Evolutionary conservation across 2,329 filamentous ascomycete genomes (phyloP), one percentile per base, ranked within the genome.

Genomic region (Metarhizium album): DNA sequence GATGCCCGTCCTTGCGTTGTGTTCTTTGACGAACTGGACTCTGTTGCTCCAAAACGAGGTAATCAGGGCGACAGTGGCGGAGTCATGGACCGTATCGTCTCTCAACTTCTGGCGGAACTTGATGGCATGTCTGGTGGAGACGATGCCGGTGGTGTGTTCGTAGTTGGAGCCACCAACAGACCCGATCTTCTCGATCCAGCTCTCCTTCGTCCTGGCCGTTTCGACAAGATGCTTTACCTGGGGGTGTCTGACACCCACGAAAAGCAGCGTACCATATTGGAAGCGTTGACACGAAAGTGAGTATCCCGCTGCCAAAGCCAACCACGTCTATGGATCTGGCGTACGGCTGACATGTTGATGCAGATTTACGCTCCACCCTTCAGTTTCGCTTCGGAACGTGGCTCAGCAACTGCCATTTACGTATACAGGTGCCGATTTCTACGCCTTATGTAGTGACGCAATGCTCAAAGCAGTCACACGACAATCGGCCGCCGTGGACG

Each of bases 401-500:
- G 86, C 91, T 3, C 76, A 86, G 48, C 76, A 76, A 11, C 78
- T 98, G 3, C 93, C 93, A 0, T 93, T 96, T 65, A 97, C 91
- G 2, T 98, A 96, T 70, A 98, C 93, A 0, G 93, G 93, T 62
- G 93, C 93, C 55, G 93, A 98, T 70, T 84, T 98, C 63, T 98
- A 98, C 68, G 93, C 93, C 1, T 78, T 98, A 20, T 97, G 91
- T 72, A 95, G 90, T 42, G 93, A 98, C 67, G 90, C 93, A 48
- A 98, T 98, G 93, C 84, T 98, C 58, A 97, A 98, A 67, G 93
- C 93, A 20, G 91, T 98, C 52, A 98, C 93, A 2, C 83, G 93
- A 4, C 88, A 94, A 64, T 90, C 93, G 2, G 79, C 82, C 1
- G 75, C 80, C 2, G 90, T 97, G 2, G 93, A 98, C 64, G 75